These are phyloP conservation scores for Cornus controversa DNA, from an alignment of 148 eudicot genomes.

Conservation along the genomic window DNA sequence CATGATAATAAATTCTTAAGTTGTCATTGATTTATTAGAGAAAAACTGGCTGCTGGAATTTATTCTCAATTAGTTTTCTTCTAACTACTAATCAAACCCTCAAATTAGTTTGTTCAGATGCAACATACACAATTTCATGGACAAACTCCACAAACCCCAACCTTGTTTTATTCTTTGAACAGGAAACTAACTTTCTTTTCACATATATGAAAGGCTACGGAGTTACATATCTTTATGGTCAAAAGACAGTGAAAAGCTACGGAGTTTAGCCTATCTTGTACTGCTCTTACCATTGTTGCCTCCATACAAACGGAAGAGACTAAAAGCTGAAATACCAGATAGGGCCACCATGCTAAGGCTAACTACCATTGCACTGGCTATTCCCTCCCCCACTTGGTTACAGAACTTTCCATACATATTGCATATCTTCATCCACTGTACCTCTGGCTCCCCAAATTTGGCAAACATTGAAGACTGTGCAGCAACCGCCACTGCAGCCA, in stretches of 20 bases:
- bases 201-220: background rate
- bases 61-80: too few relatives aligned
- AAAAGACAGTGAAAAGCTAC: background rate
- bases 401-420: constrained; percentile 71
- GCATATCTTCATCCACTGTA: constrained; percentile 90
- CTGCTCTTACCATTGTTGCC: constrained; percentile 54
- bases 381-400: constrained; percentile 68
- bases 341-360: constrained; percentile 51
- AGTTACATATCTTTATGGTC: constrained; percentile 3
- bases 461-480: constrained; percentile 60
- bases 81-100: too few relatives aligned
- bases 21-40: too few relatives aligned
- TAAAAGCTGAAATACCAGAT: constrained; percentile 75
- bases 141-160: background rate
- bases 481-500: constrained; percentile 74
- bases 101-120: background rate
- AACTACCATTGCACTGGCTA: constrained; percentile 57
- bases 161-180: constrained; percentile 14
- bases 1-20: background rate
- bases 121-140: background rate
- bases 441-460: constrained; percentile 67
- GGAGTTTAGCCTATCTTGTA: constrained; percentile 25
- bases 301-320: constrained; percentile 86
- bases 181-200: background rate
- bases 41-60: too few relatives aligned